These are phyloP conservation scores for Coleophoma eucalyptorum DNA, from an alignment of 2,329 filamentous ascomycete genomes.

Conservation along the genomic window DNA sequence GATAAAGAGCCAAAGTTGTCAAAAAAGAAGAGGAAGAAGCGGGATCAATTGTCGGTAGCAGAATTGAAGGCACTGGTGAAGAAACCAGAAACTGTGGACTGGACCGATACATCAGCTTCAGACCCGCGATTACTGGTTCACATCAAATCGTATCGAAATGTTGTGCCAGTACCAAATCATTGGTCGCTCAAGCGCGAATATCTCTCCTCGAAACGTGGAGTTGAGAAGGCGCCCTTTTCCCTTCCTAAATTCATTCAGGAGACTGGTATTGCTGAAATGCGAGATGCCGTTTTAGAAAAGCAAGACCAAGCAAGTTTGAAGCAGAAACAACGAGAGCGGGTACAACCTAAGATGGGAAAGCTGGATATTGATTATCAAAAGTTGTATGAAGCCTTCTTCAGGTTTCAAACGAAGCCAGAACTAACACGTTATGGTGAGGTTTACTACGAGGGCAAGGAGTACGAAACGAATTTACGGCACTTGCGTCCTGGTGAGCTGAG, in stretches of 20 bases:
- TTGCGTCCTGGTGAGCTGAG: conserved; percentile 86
- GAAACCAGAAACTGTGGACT: conserved; percentile 93
- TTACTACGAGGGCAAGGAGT: conserved; percentile 99
- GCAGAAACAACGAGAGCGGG: conserved; percentile 91
- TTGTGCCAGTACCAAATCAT: conserved; percentile 89
- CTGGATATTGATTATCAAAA: conserved; percentile 98
- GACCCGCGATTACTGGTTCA: conserved; percentile 88
- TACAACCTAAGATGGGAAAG: conserved; percentile 94
- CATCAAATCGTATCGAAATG: conserved; percentile 92
- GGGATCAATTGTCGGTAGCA: conserved; percentile 89
- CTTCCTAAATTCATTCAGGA: conserved; percentile 96
- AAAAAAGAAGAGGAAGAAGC: conserved; percentile 90
- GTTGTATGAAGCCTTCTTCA: conserved; percentile 97
- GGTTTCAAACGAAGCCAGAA: conserved; percentile 93
- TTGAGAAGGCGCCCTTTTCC: conserved; percentile 91
- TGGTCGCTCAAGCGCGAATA: conserved; percentile 98
- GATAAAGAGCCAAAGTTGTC: conserved; percentile 67
- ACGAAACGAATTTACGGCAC: conserved; percentile 90
- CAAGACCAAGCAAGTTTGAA: conserved; percentile 89
- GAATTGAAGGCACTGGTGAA: conserved; percentile 89
- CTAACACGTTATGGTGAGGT: conserved; percentile 95
- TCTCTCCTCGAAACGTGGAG: conserved; percentile 90
- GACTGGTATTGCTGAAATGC: conserved; percentile 97
- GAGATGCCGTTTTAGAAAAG: conserved; percentile 93
- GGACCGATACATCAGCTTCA: conserved; percentile 90